These are phyloP conservation scores for Zizania palustris DNA, from an alignment of 202 grass and related monocot genomes.

Conservation along the genomic window DNA sequence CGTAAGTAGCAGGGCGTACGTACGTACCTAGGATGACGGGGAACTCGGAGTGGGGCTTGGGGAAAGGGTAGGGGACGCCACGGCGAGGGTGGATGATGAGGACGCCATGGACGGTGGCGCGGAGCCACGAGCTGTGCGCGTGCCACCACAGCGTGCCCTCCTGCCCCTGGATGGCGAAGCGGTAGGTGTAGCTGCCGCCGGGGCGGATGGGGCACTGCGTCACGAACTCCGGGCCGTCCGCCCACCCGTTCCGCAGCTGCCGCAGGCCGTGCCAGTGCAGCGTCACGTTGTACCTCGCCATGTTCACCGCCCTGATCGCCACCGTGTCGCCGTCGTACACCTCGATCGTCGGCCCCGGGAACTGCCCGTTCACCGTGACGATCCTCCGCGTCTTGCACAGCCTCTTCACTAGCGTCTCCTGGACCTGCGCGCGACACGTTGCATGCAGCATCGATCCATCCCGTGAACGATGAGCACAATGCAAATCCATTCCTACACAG, in stretches of 20 bases:
- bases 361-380: constrained; percentile 89
- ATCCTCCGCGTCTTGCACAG: constrained; percentile 72
- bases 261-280: constrained; percentile 67
- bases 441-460: too few species aligned
- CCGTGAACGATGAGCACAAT: too few species aligned
- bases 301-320: constrained; percentile 76
- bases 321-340: constrained; percentile 74
- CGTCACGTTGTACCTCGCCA: constrained; percentile 81
- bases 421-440: constrained; percentile 47
- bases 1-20: too few species aligned
- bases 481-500: too few species aligned
- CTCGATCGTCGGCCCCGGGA: constrained; percentile 76
- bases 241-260: constrained; percentile 50
- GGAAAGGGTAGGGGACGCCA: constrained; percentile 69
- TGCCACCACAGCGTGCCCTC: constrained; percentile 88
- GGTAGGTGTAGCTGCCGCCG: constrained; percentile 75
- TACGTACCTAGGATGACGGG: constrained; percentile 67
- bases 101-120: constrained; percentile 82
- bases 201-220: constrained; percentile 78
- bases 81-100: constrained; percentile 73
- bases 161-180: constrained; percentile 66
- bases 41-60: constrained; percentile 67
- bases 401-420: constrained; percentile 74
- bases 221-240: constrained; percentile 74
- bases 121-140: constrained; percentile 81